Percentiles rank a stretch among this genome's conserved stretches.
Evolutionary conservation across 202 grass and related monocot genomes (phyloP).

Genomic region (Elaeis oleifera): DNA sequence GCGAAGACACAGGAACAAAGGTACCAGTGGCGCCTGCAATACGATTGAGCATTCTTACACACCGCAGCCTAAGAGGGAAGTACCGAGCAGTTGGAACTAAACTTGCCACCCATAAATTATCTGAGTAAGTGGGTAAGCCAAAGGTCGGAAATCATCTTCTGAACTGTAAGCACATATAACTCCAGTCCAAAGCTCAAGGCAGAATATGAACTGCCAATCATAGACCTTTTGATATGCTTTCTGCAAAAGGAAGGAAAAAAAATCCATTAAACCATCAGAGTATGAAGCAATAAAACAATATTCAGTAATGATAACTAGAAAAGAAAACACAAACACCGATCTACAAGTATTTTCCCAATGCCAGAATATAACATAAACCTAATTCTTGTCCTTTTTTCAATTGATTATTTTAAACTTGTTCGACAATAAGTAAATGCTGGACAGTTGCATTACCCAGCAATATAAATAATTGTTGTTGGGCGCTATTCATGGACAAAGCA

Average conservation of each 20-base stretch:
- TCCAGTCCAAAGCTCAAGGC: conserved; percentile 87
- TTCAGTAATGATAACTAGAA: too few species aligned
- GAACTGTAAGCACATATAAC: conserved; percentile 59
- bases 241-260: conserved; percentile 32
- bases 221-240: conserved; percentile 91
- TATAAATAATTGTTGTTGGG: too few species aligned
- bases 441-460: too few species aligned
- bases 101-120: conserved; percentile 77
- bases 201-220: conserved; percentile 98
- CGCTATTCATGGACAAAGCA: too few species aligned
- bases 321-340: too few species aligned
- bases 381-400: too few species aligned
- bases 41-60: conserved; percentile 87
- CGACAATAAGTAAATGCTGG: too few species aligned
- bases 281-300: not conserved
- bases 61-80: conserved; percentile 79
- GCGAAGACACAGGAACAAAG: conserved; percentile 71
- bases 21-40: conserved; percentile 64
- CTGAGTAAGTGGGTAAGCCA: conserved; percentile 88
- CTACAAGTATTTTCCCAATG: too few species aligned
- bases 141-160: conserved; percentile 60
- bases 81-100: conserved; percentile 71
- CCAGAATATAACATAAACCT: too few species aligned
- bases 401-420: too few species aligned
- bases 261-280: conserved; percentile 11